Evolutionary conservation across 148 eudicot genomes (phyloP).

Genomic region (Mesembryanthemum crystallinum): DNA sequence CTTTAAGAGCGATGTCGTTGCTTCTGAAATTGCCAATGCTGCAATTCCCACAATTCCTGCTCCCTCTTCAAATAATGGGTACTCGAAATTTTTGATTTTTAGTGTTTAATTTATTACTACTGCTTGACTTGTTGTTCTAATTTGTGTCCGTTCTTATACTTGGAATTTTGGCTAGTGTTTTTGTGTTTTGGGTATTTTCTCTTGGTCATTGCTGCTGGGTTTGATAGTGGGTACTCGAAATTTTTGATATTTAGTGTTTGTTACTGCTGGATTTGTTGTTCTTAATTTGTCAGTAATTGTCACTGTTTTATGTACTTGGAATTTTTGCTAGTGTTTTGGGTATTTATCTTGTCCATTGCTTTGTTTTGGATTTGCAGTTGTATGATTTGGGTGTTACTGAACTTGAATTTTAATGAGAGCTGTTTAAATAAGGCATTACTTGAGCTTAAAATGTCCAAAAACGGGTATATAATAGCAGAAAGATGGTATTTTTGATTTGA

Average conservation of each 20-base stretch:
- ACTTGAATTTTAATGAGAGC: background rate
- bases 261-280: too few relatives aligned
- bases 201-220: too few relatives aligned
- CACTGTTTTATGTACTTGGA: too few relatives aligned
- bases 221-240: too few relatives aligned
- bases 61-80: slow-evolving; percentile 23
- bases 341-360: background rate
- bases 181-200: too few relatives aligned
- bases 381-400: background rate
- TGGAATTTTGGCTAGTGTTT: too few relatives aligned
- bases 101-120: background rate
- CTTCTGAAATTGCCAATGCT: slow-evolving; percentile 6
- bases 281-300: too few relatives aligned
- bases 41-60: background rate
- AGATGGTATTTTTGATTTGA: slow-evolving; percentile 1
- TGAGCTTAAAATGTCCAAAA: background rate
- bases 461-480: background rate
- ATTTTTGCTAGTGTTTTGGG: background rate
- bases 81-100: background rate
- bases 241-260: too few relatives aligned
- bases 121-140: background rate
- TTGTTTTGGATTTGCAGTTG: background rate
- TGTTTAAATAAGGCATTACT: background rate
- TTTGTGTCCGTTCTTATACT: too few relatives aligned
- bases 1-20: background rate